These are phyloP conservation scores for Onygenales sp. DNA, from an alignment of 2,329 filamentous ascomycete species.

Conservation along the genomic window DNA sequence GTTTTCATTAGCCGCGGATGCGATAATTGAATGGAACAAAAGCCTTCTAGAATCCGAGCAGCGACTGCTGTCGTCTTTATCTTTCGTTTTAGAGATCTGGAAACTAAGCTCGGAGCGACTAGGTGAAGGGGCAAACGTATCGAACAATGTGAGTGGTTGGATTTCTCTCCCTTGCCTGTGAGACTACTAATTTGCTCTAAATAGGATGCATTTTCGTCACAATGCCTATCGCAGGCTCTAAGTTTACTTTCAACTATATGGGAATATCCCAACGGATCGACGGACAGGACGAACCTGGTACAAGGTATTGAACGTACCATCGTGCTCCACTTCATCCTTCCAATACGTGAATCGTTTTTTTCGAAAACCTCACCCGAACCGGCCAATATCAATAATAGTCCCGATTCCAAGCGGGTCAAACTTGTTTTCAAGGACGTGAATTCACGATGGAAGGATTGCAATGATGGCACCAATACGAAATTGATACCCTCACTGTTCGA, in stretches of 20 bases:
- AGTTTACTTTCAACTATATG: not conserved
- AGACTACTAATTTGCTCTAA: not conserved
- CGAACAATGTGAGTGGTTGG: conserved; percentile 23
- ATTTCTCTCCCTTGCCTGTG: not conserved
- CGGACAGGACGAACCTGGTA: conserved; percentile 1
- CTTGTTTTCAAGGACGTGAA: conserved; percentile 27
- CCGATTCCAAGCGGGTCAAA: conserved; percentile 25
- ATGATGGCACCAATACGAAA: conserved; percentile 13
- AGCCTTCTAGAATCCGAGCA: conserved; percentile 6
- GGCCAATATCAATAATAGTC: conserved; percentile 24
- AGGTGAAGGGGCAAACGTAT: conserved; percentile 23
- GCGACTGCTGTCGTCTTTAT: conserved; percentile 25
- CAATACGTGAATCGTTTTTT: conserved; percentile 29
- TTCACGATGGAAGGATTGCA: conserved; percentile 22
- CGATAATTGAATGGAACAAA: not conserved
- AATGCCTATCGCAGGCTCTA: conserved; percentile 16
- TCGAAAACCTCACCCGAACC: conserved; percentile 16
- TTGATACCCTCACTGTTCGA: conserved; percentile 36
- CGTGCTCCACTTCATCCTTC: conserved; percentile 33
- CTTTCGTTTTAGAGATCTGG: conserved; percentile 28
- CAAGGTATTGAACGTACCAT: conserved; percentile 25
- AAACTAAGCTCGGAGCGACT: conserved; percentile 25
- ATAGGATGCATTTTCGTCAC: conserved; percentile 17
- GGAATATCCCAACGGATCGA: not conserved
- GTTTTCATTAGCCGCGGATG: conserved; percentile 19